A percentile compares a stretch with the other conserved stretches of the same genome.
Conservation (phyloP, 352 stramenopile genomes). For the Globisporangium alternatum region DNA sequence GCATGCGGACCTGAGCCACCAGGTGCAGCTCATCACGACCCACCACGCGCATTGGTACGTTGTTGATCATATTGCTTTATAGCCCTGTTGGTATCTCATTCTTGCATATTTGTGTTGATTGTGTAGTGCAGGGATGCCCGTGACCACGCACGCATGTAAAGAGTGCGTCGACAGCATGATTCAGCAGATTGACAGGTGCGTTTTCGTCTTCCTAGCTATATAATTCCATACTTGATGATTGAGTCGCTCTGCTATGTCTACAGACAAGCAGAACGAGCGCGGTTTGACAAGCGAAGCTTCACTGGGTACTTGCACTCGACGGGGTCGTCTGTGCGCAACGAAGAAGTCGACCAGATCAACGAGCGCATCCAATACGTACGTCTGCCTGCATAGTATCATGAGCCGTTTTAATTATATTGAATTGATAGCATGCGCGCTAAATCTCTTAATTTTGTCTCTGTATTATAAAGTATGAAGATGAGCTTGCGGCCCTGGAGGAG, state of each 20-base stretch:
- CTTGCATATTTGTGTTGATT: not conserved
- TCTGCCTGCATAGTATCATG: not conserved
- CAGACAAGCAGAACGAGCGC: constrained; percentile 63
- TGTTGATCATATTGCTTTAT: not conserved
- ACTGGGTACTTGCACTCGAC: constrained; percentile 55
- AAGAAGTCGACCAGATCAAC: constrained; percentile 63
- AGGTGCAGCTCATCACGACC: constrained; percentile 63
- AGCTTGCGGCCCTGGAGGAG: constrained; percentile 50
- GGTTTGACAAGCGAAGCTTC: constrained; percentile 72
- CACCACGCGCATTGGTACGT: constrained; percentile 69
- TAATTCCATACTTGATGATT: too few relatives aligned
- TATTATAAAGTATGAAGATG: constrained; percentile 57
- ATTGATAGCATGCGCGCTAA: too few relatives aligned
- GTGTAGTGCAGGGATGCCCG: constrained; percentile 53
- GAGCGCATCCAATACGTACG: constrained; percentile 75
- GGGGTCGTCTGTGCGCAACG: constrained; percentile 37
- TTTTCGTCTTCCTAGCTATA: not conserved
- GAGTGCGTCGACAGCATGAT: constrained; percentile 78
- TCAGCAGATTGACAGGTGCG: constrained; percentile 60
- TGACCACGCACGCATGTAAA: constrained; percentile 67
- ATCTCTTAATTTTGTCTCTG: not conserved
- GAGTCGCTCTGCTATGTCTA: too few relatives aligned
- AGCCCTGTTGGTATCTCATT: not conserved
- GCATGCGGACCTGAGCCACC: constrained; percentile 71
- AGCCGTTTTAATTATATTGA: not conserved